A percentile compares a stretch with the other conserved stretches of the same genome.
Evolutionary conservation across 106 monocot genomes (phyloP).

Genomic region (Narthecium ossifragum): DNA sequence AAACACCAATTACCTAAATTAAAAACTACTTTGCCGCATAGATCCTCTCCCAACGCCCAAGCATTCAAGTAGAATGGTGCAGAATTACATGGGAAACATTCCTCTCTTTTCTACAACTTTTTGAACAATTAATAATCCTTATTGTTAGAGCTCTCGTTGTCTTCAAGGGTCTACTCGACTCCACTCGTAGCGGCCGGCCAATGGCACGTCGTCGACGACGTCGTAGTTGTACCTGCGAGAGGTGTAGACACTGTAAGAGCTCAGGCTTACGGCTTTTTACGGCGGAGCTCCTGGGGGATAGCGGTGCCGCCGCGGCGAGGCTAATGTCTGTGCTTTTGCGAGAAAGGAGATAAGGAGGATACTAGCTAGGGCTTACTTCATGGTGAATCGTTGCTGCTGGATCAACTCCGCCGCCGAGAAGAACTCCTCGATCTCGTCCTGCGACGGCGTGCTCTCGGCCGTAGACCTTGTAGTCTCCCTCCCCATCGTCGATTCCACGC

Average conservation of each 20-base stretch:
- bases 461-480: neutral
- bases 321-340: neutral
- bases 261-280: neutral
- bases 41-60: too few species aligned
- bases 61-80: too few species aligned
- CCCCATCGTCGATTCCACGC: constrained; percentile 23
- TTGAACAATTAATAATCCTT: too few species aligned
- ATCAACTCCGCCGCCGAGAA: constrained; percentile 46
- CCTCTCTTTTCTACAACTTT: too few species aligned
- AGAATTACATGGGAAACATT: too few species aligned
- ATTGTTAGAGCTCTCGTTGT: too few species aligned
- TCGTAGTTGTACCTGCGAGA: constrained; percentile 29
- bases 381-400: constrained; percentile 35
- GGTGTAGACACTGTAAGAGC: too few species aligned
- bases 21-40: too few species aligned
- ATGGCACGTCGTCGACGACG: constrained; percentile 19
- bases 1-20: too few species aligned
- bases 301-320: neutral
- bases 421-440: constrained; percentile 65
- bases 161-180: constrained; percentile 4
- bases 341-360: neutral
- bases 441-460: constrained; percentile 19
- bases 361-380: constrained; percentile 44
- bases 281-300: too few species aligned
- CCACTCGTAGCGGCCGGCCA: constrained; percentile 23